A percentile compares a stretch with the other conserved stretches of the same genome.
Conservation (phyloP, 345 rosid genomes). For the Populus simonii region DNA sequence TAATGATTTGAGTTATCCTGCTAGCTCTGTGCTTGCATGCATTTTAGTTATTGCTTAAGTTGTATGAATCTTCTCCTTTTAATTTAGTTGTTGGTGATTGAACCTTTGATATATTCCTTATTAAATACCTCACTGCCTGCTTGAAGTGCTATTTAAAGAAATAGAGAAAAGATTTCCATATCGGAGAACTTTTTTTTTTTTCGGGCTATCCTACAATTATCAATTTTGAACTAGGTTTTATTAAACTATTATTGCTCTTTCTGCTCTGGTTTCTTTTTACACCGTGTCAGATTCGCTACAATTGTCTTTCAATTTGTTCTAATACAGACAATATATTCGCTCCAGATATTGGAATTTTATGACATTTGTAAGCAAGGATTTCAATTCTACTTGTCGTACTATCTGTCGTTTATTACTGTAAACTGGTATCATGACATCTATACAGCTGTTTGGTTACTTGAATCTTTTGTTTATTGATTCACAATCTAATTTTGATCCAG, state of each 20-base stretch:
- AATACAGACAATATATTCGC: background rate
- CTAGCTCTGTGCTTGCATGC: no score
- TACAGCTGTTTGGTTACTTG: background rate
- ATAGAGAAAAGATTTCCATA: background rate
- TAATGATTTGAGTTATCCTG: no score
- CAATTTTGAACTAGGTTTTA: no score
- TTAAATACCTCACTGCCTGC: background rate
- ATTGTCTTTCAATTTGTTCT: background rate
- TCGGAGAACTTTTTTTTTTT: background rate
- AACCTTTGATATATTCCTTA: background rate
- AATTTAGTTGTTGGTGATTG: background rate
- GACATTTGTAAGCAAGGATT: background rate
- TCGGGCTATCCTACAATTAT: background rate
- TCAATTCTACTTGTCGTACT: background rate
- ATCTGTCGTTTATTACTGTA: background rate
- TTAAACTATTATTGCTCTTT: no score
- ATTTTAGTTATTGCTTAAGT: no score
- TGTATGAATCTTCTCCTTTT: no score
- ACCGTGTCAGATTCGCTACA: no score
- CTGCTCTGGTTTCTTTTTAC: no score
- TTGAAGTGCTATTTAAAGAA: background rate
- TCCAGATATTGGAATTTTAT: background rate
- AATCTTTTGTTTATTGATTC: conserved; percentile 13
- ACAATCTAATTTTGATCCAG: conserved; percentile 27
- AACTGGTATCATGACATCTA: background rate